Evolutionary conservation across 257 asterid species (phyloP), one percentile per base, ranked within the genome.

Genomic region (Nicotiana undulata): DNA sequence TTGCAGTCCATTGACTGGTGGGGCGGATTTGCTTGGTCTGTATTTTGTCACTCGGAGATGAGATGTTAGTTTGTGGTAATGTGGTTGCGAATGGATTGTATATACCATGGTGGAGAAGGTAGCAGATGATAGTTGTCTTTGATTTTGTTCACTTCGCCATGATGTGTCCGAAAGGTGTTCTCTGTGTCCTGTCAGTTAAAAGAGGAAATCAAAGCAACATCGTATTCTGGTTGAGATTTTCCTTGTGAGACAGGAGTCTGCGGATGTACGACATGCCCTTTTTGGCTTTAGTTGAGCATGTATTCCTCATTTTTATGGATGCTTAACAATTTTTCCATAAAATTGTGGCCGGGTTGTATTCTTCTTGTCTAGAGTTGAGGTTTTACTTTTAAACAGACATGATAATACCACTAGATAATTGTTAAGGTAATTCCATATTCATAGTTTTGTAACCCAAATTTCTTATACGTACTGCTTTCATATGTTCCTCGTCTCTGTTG

Each of bases 281-380:
- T 88, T 87, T 86, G 81, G 53, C 81, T 10, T 65, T 86, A 84
- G 88, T 37, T 6, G 85, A 87, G 88, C 82, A 74, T 81, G 77
- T 83, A 86, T 82, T 85, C 90, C 92, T 89, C 92, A 82, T 90
- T 91, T 29, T 85, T 81, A 76, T 83, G 83, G 90, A 83, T 88
- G 85, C 84, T 74, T 81, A 86, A 70, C 87, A 88, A 86, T 89
- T 88, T 88, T 87, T 80, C 85, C 76, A 82, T 89, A 82, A 79
- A 78, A 82, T 79, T 91, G 92, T 65, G 88, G 92, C 60, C 89
- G 84, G 87, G 75, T 46, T 51, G 81, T 49, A 79, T 68, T 5
- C 16, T 59, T 65, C 16, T 59, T 65, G 79, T 90, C 87, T 77
- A 84, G 59, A 64, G 85, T 77, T 87, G 93, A 83, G 88, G 84